phyloP scores from a whole-genome alignment of 805 yeast genomes.

The Schwanniomyces sp. region DNA sequence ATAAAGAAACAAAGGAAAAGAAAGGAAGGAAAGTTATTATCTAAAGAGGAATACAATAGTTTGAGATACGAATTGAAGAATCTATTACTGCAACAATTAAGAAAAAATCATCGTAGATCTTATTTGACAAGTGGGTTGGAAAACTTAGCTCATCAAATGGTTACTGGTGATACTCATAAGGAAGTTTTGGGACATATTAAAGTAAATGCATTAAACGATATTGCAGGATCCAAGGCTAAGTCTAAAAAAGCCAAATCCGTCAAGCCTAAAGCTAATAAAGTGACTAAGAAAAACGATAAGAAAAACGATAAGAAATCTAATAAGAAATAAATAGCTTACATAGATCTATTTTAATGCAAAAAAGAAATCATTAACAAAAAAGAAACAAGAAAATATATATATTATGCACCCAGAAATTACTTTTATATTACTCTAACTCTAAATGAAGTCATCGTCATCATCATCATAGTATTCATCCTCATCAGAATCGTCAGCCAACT shows the following conservation, averaged over 20 bases:
- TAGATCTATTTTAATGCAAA: background rate
- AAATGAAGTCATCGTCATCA: conserved; percentile 53
- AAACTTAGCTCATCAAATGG: conserved; percentile 75
- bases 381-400: background rate
- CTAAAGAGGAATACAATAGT: conserved; percentile 47
- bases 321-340: background rate
- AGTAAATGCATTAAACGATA: conserved; percentile 65
- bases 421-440: conserved; percentile 6
- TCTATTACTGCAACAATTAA: conserved; percentile 52
- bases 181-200: conserved; percentile 69
- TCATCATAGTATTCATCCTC: conserved; percentile 83
- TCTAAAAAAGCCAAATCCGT: conserved; percentile 27
- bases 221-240: conserved; percentile 25
- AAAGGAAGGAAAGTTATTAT: conserved; percentile 38
- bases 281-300: background rate
- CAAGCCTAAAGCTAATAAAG: conserved; percentile 8
- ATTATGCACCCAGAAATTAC: background rate
- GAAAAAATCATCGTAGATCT: conserved; percentile 65
- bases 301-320: background rate
- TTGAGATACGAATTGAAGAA: conserved; percentile 53
- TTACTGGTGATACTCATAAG: conserved; percentile 64
- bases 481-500: conserved; percentile 82
- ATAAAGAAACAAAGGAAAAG: conserved; percentile 62
- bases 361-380: conserved; percentile 1
- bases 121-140: conserved; percentile 78